Evolutionary conservation across 768 basidiomycete genomes (phyloP), one percentile per base, ranked within the genome.

Genomic region (Boletus edulis): DNA sequence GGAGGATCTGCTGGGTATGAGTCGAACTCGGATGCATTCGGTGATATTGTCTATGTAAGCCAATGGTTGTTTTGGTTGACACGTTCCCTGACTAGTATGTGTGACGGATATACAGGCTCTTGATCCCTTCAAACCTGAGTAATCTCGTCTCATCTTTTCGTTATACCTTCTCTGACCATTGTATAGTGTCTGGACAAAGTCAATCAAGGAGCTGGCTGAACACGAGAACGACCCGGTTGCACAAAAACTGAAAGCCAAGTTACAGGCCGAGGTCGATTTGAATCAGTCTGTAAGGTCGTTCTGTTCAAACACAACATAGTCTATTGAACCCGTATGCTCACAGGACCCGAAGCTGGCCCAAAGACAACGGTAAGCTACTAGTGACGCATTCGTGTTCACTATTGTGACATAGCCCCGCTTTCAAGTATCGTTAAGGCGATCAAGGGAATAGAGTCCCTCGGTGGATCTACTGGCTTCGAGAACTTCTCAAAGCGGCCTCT

Each of bases 381-480:
- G 34, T 7, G 14, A 35, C 11, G 12, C 12, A 22, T 54, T 35
- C n/a, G 13, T 18, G 24, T 24, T n/a, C 52, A 20, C 39, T 13
- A 10, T 41, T 31, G 11, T 24, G n/a, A 54, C 18, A 11, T 5
- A 11, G n/a, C 14, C 4, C 29, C 12, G 13, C n/a, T 37, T 35
- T 14, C 29, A 54, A 54, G 52, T 17, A 9, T 54, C 32, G 8
- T 7, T 5, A 1, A 34, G 10, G 15, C 18, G 22, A 54, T 54
- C 39, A 34, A 41, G 31, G 52, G 39, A 6, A 35, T 54, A 41
- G 52, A 54, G 22, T 54, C 51, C 8, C 51, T 55, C 10, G 53
- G 52, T 20, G 40, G 41, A 37, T 29, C 53, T 34, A 18, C 18
- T 14, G 53, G 53, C 13, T 54, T 54, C 18, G 51, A 54, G 5